Base-by-base conservation (phyloP, 441 rosid genomes). In the Jatropha podagrica region DNA sequence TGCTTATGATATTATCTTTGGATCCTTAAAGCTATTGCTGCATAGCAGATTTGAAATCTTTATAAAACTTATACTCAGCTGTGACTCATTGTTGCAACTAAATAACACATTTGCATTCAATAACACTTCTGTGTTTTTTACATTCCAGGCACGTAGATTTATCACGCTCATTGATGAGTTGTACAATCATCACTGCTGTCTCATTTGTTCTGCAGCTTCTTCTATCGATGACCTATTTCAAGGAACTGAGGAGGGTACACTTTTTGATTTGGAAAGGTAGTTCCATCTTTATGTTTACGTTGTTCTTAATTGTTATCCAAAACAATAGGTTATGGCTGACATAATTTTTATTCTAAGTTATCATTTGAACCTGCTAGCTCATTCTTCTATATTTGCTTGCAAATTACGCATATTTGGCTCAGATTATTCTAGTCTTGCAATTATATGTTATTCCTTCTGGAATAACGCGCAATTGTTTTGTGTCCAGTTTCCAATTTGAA, bases 191-290 rank as follows among this genome's bases (percentile, higher is more conserved):
- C 98, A 92, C 76, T 95, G 97, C 86, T 65, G 88, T 85, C 87
- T 95, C 65, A 81, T 87, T 82, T 91, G 91, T 74, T 77, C 79
- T 14, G 92, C 97, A 5, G 91, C 90, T 68, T 69, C 93, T 74
- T 86, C 96, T 69, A 88, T 95, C 44, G 98, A 95, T 79, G 97
- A 95, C 72, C 85, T 91, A 78, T 95, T 95, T 81, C 94, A 92
- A 85, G 98, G 97, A 87, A 90, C 97, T 67, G 97, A 94, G 73
- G 98, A 92, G 86, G 98, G 97, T 60, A 86, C 90, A 7, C 92
- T 88, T 68, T 90, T 95, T 69, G 97, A 95, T 76, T 83, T 91
- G 74, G 97, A 92, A 87, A 90, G 97, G 97, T 88, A 83, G 70
- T 68, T 61, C 12, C 23, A 48, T 11, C 8, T 38, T 62, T 72